These are phyloP conservation scores for Fusarium clavum DNA, from an alignment of 2,329 filamentous ascomycete species.

Conservation along the genomic window DNA sequence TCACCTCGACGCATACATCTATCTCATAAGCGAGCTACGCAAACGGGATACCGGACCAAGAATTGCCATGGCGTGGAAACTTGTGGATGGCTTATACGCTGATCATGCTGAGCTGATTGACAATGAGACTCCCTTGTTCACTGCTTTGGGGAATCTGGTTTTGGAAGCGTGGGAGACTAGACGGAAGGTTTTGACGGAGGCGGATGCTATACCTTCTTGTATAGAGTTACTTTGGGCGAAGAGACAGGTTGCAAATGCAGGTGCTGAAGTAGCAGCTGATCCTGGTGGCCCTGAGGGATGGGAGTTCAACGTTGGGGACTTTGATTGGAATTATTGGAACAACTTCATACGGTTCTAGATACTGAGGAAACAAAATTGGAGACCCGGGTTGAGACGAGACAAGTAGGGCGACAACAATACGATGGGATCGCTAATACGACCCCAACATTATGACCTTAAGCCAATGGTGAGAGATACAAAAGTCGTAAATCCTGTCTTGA, in stretches of 20 bases:
- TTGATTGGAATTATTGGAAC: slow-evolving; percentile 41
- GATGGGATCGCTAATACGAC: neutral
- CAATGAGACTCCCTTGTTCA: slow-evolving; percentile 7
- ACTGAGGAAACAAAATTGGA: no score
- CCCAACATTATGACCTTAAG: neutral
- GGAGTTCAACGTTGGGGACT: slow-evolving; percentile 5
- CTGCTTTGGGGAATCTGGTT: slow-evolving; percentile 25
- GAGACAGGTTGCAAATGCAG: neutral
- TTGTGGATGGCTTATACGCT: slow-evolving; percentile 43
- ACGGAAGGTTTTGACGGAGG: slow-evolving; percentile 1
- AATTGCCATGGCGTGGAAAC: slow-evolving; percentile 45
- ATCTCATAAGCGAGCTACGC: slow-evolving; percentile 49
- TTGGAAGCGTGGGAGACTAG: slow-evolving; percentile 43
- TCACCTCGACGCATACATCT: slow-evolving; percentile 50
- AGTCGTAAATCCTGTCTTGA: neutral
- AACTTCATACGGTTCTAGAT: slow-evolving; percentile 33
- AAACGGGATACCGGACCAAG: slow-evolving; percentile 22
- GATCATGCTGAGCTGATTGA: slow-evolving; percentile 37
- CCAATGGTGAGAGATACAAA: neutral
- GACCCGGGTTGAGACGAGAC: no score
- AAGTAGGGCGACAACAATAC: neutral
- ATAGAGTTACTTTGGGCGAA: slow-evolving; percentile 23
- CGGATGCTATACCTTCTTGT: slow-evolving; percentile 6
- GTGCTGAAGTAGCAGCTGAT: neutral
- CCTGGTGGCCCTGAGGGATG: neutral